Evolutionary conservation across 305 asterid species (phyloP), one percentile per base, ranked within the genome.

Genomic region (Fraxinus baroniana): DNA sequence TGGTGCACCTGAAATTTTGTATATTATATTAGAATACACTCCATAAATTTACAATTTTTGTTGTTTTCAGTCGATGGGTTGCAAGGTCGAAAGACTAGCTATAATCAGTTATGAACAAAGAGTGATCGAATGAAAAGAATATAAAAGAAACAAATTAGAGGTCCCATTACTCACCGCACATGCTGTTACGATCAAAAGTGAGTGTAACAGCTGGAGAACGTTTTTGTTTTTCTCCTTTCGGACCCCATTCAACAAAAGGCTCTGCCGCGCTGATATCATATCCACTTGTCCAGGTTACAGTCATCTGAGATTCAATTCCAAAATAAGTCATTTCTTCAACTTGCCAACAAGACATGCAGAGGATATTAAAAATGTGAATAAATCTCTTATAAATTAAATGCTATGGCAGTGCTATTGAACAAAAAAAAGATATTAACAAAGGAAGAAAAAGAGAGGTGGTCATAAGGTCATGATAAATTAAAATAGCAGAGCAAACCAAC

Each of bases 231-330:
- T 86, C 94, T 68, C 95, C 93, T 86, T 89, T 87, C 32, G 80
- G 92, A 74, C 97, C 98, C 99, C 98, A 96, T 81, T 92, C 91
- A 49, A 96, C 93, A 75, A 96, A 90, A 15, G 99, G 95, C 77
- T 89, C 88, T 24, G 98, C 95, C 82, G 64, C 91, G 68, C 80
- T 83, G 76, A 89, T 81, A 79, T 80, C 89, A 57, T 91, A 93
- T 57, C 99, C 98, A 77, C 99, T 94, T 8, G 99, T 96, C 99
- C 99, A 94, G 35, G 98, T 96, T 74, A 96, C 93, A 26, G 98
- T 91, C 97, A 94, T 96, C 99, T 93, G 92, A 74, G 81, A 10
- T 80, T 22, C 74, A 83, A 80, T 79, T 83, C 15, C 13, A 79
- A 83, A 80, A 76, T 60, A n/a, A 71, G 77, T 78, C 77, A 71